Conservation (phyloP, 176 grass and related monocot genomes). For the Avena eriantha region DNA sequence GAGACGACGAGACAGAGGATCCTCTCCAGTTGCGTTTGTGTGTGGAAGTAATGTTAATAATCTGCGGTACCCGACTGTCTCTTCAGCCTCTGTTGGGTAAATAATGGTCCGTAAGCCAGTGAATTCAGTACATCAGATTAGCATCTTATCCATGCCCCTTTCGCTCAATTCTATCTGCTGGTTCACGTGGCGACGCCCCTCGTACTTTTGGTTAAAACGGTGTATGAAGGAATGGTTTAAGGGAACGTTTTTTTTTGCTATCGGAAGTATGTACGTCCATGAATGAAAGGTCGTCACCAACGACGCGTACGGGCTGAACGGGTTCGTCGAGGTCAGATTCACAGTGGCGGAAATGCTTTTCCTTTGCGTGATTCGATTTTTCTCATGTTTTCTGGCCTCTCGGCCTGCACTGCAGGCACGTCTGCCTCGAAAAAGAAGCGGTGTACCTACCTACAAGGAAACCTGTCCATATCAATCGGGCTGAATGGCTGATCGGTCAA, state of each 20-base stretch:
- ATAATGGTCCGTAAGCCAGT: not conserved
- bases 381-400: too few species aligned
- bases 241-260: too few species aligned
- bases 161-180: not conserved
- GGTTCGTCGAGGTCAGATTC: too few species aligned
- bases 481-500: too few species aligned
- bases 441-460: too few species aligned
- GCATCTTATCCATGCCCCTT: not conserved
- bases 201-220: not conserved
- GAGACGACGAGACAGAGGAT: not conserved
- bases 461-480: too few species aligned
- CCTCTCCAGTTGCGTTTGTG: not conserved
- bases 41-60: slow-evolving; percentile 23
- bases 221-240: not conserved
- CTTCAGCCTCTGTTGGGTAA: not conserved
- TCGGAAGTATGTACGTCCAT: too few species aligned
- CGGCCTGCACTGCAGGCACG: too few species aligned
- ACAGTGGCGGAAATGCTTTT: too few species aligned
- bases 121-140: not conserved
- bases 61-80: not conserved
- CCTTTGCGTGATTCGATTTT: too few species aligned
- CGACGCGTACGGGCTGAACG: too few species aligned
- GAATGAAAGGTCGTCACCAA: too few species aligned
- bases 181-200: not conserved
- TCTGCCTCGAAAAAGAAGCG: not conserved